phyloP scores from a whole-genome alignment of 768 basidiomycete species.

The Tylopilus sp. region DNA sequence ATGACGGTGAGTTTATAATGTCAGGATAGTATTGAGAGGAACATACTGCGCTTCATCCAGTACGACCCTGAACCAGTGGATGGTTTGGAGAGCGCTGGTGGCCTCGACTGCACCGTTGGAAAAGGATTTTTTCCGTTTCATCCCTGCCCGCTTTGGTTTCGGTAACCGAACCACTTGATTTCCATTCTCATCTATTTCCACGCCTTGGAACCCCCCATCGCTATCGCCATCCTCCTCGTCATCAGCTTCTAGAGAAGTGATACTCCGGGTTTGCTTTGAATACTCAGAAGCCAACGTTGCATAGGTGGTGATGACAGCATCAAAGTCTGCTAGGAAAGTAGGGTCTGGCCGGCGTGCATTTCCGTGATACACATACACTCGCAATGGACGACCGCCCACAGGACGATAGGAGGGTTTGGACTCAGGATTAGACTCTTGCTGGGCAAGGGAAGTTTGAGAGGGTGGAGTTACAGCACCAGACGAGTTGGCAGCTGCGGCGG shows the following conservation, averaged over 20 bases:
- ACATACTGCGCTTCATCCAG: constrained; percentile 94
- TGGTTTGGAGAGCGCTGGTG: constrained; percentile 83
- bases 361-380: constrained; percentile 95
- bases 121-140: constrained; percentile 60
- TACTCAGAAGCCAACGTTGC: constrained; percentile 93
- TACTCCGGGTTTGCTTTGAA: constrained; percentile 79
- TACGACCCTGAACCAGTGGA: constrained; percentile 96
- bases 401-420: constrained; percentile 32
- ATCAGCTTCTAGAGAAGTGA: constrained; percentile 55
- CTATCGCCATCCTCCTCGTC: constrained; percentile 66
- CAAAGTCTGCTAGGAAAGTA: constrained; percentile 87
- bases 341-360: constrained; percentile 83
- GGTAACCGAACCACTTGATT: constrained; percentile 55
- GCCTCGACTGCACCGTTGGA: constrained; percentile 42
- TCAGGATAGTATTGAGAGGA: background rate
- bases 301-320: constrained; percentile 97
- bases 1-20: background rate
- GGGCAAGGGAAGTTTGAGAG: constrained; percentile 32
- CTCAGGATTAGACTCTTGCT: constrained; percentile 25
- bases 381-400: constrained; percentile 53
- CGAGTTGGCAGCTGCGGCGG: constrained; percentile 28
- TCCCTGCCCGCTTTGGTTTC: constrained; percentile 65
- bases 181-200: constrained; percentile 67
- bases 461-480: constrained; percentile 36
- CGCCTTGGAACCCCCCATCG: constrained; percentile 57